Evolutionary conservation across 2,329 filamentous ascomycete species (phyloP), one percentile per base, ranked within the genome.

Genomic region (Cucurbitaria berberidis): DNA sequence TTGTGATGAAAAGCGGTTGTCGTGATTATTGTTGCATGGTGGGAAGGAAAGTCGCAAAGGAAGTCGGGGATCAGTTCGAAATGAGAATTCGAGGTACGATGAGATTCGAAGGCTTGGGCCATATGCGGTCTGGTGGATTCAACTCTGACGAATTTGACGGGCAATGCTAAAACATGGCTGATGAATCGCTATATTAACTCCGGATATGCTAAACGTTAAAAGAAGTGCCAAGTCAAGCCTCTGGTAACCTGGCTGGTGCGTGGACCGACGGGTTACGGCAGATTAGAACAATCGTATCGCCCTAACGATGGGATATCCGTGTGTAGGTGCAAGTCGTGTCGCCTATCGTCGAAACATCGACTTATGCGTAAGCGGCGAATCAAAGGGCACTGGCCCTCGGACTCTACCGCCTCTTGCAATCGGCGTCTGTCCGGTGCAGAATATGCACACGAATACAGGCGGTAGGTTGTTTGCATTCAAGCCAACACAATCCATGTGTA

Each of bases 401-500:
- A 57, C 40, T 15, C 57, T 16, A 19, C 57, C 57, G 27, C 53
- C 53, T 24, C 57, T 52, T 3, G 48, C 54, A 36, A 60, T 22
- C 5, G 57, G 57, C 4, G 57, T 60, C 3, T 45, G 39, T 10
- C 74, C 74, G 1, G 74, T 77, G 57, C 75, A 77, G 54, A 75
- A 76, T 4, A 75, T 52, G 55, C 75, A 77, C 1, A 77, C 69
- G 44, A 73, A 77, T 5, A 76, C 73, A 1, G 72, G 64, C 5
- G 74, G 74, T 72, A 81, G 70, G 47, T 77, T 78, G 32, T 77
- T 75, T 16, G 76, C 69, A 50, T 81, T 78, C 15, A 86, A 69
- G 1, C 84, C 83, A 19, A 86, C 78, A 61, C 85, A 88, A 48
- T 77, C 77, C 27, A 81, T 81, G 63, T 88, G 85, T 26, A 85